Base-by-base conservation (phyloP, 208 protist species). In the Acanthamoeba healyi region DNA sequence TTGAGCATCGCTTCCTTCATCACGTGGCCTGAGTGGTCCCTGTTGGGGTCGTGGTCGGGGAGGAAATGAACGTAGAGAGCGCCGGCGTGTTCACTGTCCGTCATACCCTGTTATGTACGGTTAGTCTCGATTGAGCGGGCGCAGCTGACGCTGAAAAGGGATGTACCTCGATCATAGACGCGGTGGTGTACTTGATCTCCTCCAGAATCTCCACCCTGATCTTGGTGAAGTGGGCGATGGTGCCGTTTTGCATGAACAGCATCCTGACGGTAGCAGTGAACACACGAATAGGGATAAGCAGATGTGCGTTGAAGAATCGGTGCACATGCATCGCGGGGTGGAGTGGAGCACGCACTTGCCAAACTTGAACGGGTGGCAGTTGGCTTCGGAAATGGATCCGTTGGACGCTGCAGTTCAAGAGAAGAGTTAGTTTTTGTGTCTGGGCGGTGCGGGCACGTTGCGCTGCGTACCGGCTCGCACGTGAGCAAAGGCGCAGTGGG, bases 241-340 rank as follows among this genome's bases (percentile, higher is more conserved):
- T 54, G 36, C 82, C 82, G 38, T 90, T 90, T 46, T 90, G 82
- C 82, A 90, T 90, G 40, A 90, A 90, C 54, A 90, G 2, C 26
- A 90, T 5, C 81, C 81, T 88, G 17, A 38, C 29, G 65, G 12
- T 77, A 17, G 26, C 9, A 29, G 26, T 38, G n/a, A 77, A 38
- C 10, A 24, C 9, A 38, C 10, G 65, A 77, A 38, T 29, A 38
- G 56, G 56, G 24, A 38, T 29, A 38, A 40, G n/a, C 10, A 77
- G 29, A 24, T 49, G 44, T 49, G 12, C 44, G 44, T 49, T 49
- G 44, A 49, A n/a, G n/a, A n/a, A n/a, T n/a, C n/a, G n/a, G n/a
- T n/a, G n/a, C n/a, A n/a, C n/a, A n/a, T n/a, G n/a, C n/a, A n/a
- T n/a, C n/a, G n/a, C n/a, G n/a, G n/a, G n/a, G n/a, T n/a, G n/a